These are phyloP conservation scores for Cyberlindnera misumaiensis DNA, from an alignment of 805 yeast species.

Conservation along the genomic window DNA sequence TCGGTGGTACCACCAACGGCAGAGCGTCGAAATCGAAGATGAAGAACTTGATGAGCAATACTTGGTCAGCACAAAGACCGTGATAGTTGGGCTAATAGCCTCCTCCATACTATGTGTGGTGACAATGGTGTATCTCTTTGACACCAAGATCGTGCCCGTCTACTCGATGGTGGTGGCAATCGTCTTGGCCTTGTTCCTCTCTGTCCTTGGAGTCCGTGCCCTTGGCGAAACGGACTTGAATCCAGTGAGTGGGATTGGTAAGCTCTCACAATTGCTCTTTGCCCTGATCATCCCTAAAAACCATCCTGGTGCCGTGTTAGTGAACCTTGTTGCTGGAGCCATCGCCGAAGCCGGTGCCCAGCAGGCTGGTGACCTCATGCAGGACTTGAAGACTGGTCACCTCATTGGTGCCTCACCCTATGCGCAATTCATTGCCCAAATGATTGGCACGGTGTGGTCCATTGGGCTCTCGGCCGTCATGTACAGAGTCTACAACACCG, in stretches of 20 bases:
- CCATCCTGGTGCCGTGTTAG: conserved; percentile 75
- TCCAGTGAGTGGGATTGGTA: conserved; percentile 96
- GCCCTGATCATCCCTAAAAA: conserved; percentile 70
- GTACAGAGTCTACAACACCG: conserved; percentile 73
- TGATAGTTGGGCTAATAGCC: conserved; percentile 51
- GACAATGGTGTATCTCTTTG: conserved; percentile 64
- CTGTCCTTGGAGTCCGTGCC: conserved; percentile 87
- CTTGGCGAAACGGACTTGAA: conserved; percentile 94
- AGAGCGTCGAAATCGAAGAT: conserved; percentile 10
- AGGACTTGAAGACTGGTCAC: conserved; percentile 92
- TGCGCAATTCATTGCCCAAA: conserved; percentile 87
- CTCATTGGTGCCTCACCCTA: conserved; percentile 85
- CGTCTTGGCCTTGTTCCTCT: conserved; percentile 66
- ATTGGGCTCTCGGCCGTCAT: conserved; percentile 71
- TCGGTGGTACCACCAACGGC: conserved; percentile 8
- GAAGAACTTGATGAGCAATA: conserved; percentile 31
- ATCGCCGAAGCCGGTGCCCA: conserved; percentile 98
- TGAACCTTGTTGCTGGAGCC: conserved; percentile 91
- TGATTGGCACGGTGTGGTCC: conserved; percentile 84
- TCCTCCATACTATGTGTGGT: conserved; percentile 66
- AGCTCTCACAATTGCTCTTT: conserved; percentile 82
- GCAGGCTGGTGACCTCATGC: conserved; percentile 98
- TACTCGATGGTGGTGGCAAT: conserved; percentile 66
- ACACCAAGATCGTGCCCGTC: conserved; percentile 54
- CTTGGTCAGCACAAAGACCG: conserved; percentile 43